Base-by-base conservation (phyloP, 352 stramenopile genomes). In the Globisporangium barbulae region DNA sequence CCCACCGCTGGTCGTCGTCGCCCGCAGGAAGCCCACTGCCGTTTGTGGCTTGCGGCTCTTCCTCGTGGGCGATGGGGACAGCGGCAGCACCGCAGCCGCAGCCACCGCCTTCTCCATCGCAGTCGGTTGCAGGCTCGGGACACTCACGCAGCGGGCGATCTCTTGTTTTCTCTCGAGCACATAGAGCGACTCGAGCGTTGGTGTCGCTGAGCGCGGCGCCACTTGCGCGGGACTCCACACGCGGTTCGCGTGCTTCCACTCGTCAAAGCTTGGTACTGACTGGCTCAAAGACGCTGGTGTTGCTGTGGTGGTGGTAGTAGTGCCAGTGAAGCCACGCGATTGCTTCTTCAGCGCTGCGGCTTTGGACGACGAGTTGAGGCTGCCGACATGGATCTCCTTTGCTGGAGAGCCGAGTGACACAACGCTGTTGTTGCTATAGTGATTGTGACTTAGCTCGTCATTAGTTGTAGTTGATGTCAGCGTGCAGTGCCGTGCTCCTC, bases 231-330 rank as follows among this genome's bases (percentile, higher is more conserved):
- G 59, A 41, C 57, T 73, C 81, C 79, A 90, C 25, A 90, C 76
- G 12, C 74, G 74, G 4, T 77, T 90, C 22, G 65, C 63, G 2
- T 57, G 52, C 56, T 88, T 89, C 81, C 81, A 90, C 28, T 89
- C 79, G 8, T 90, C 78, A 57, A 90, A 88, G 42, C 61, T 78
- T 19, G 79, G 66, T 33, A 79, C 65, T 6, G 47, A 45, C 10
- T 68, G 61, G n/a, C 28, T 37, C 3, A 49, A 25, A 19, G 30
- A 28, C 12, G 33, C 3, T 17, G 42, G 3, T 39, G 49, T 17
- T 42, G 37, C 7, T 42, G 47, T 30, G 1, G 3, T 17, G 13
- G 2, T 28, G 12, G 3, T 17, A 8, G 2, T 28, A 15, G 10
- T 15, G 17, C 42, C 39, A 30, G 21, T 21, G 22, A 22, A 13